Evolutionary conservation across 108 stramenopile genomes (phyloP), one percentile per base, ranked within the genome.

Genomic region (Nitzschia palea): DNA sequence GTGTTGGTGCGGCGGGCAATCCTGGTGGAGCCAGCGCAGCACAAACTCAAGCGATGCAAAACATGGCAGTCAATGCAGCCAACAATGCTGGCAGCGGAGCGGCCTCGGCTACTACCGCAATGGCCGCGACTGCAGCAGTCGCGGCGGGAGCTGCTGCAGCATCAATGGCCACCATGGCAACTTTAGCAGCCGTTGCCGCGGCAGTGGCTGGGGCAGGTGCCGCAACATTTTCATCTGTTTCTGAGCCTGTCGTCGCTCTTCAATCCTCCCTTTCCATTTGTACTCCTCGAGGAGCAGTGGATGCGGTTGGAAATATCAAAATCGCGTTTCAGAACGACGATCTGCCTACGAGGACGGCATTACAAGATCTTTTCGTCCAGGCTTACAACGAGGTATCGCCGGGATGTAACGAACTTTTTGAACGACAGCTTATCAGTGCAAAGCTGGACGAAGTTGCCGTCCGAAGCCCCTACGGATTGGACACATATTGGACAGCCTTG

Each of bases 21-120:
- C 17, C 55, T n/a, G 29, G 32, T 6, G 37, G 37, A 2, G 33
- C n/a, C n/a, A 32, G n/a, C 2, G 37, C 29, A 6, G 4, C 31
- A 8, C 27, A 60, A 17, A 23, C 59, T 8, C 59, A 60, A 60
- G 59, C 31, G 23, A 1, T 60, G 8, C 59, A 60, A 23, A 48
- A 5, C 62, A 63, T 63, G 62, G 62, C 62, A n/a, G 32, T 15
- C 27, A 47, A 50, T 48, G 62, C 62, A 2, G 62, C 62, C 10
- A n/a, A 18, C 10, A 48, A n/a, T 48, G 62, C 62, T 6, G 62
- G 17, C 10, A 15, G 15, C 17, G 48, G 62, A 14, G 62, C 62
- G 0, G 62, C 62, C 6, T 17, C 26, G 33, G 48, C 62, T 0
- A 32, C 62, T 18, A 33, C 31, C 1, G 28, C 47, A 9, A 63